Percentiles rank a stretch among this genome's conserved stretches.
Conservation (phyloP, 495 filamentous ascomycete genomes). For the Neurospora tetraspora region DNA sequence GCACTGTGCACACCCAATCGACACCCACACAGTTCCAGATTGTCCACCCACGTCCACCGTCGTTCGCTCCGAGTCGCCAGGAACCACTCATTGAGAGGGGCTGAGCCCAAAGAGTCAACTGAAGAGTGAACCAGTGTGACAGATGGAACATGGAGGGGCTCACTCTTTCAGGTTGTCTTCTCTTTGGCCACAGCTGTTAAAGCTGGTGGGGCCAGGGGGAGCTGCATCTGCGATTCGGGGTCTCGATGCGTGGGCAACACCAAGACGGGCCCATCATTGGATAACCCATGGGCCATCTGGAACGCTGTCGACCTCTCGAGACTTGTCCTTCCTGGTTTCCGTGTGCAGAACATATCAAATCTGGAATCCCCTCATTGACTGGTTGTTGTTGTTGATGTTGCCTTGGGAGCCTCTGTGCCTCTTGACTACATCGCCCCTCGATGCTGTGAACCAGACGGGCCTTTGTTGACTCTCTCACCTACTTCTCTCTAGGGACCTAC, state of each 20-base stretch:
- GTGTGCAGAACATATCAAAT: neutral
- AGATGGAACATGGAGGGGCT: conserved; percentile 10
- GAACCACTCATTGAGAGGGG: neutral
- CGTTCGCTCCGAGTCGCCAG: neutral
- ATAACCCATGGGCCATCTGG: neutral
- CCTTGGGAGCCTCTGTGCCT: neutral
- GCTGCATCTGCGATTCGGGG: conserved; percentile 4
- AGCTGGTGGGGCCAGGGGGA: conserved; percentile 2
- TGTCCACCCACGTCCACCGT: neutral
- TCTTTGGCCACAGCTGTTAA: conserved; percentile 8
- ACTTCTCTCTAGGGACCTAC: neutral
- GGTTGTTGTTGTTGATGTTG: neutral
- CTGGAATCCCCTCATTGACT: neutral
- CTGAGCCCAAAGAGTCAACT: neutral
- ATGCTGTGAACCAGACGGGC: neutral
- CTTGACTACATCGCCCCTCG: neutral
- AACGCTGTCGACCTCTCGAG: neutral
- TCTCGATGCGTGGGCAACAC: neutral
- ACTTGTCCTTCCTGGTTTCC: neutral
- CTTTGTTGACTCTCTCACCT: neutral
- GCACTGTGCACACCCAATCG: neutral
- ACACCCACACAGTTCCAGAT: neutral
- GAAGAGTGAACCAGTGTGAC: neutral
- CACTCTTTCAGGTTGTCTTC: neutral
- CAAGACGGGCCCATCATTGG: neutral